A percentile compares a stretch with the other conserved stretches of the same genome.
phyloP scores from a whole-genome alignment of 345 rosid species.

The Salix purpurea region DNA sequence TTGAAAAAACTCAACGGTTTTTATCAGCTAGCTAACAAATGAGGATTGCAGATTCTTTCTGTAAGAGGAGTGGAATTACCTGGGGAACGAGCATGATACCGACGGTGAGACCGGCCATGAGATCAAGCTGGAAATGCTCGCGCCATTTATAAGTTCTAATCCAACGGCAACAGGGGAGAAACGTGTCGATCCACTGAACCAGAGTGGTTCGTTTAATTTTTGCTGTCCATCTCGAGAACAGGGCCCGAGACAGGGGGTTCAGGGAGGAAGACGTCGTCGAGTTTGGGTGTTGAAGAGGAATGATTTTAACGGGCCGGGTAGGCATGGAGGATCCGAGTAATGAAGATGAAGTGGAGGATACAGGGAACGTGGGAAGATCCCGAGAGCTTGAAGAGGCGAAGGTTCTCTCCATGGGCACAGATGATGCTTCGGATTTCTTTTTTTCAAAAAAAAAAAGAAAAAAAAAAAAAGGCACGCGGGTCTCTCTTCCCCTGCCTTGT shows the following conservation, averaged over 20 bases:
- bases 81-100: constrained; percentile 99
- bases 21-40: background rate
- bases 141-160: constrained; percentile 74
- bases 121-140: constrained; percentile 75
- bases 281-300: constrained; percentile 71
- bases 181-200: constrained; percentile 51
- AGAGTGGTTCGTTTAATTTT: constrained; percentile 51
- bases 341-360: constrained; percentile 10
- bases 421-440: background rate
- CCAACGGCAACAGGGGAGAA: constrained; percentile 87
- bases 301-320: constrained; percentile 64
- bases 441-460: too few relatives aligned
- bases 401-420: constrained; percentile 49
- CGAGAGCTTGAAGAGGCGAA: constrained; percentile 53
- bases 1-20: background rate
- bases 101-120: constrained; percentile 89
- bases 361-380: constrained; percentile 23
- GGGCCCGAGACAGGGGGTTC: constrained; percentile 2
- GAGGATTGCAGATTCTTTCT: background rate
- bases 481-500: background rate
- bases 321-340: constrained; percentile 35
- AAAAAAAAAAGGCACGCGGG: background rate
- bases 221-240: constrained; percentile 39
- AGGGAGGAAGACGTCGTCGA: constrained; percentile 28
- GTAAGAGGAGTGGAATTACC: constrained; percentile 37